Evolutionary conservation across 2,329 filamentous ascomycete species (phyloP).

Genomic region (Aspergillus thermomutatus): DNA sequence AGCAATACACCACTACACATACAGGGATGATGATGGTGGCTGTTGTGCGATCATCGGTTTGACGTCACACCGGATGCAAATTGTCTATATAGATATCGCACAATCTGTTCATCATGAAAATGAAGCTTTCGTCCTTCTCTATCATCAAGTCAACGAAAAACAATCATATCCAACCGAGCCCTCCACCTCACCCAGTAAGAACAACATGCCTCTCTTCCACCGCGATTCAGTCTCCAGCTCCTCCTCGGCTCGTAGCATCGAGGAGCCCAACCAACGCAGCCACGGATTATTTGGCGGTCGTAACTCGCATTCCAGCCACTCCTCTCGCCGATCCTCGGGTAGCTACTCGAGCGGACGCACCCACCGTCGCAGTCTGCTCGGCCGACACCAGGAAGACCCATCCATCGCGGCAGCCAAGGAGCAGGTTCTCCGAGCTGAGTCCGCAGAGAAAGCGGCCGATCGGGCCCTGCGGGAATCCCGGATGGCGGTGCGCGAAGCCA

Average conservation of each 20-base stretch:
- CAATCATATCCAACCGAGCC: background rate
- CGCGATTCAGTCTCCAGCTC: slow-evolving; percentile 22
- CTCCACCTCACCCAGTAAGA: background rate
- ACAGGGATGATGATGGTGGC: background rate
- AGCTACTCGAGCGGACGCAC: slow-evolving; percentile 18
- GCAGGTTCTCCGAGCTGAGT: slow-evolving; percentile 60
- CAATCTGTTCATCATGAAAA: background rate
- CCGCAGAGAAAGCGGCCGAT: slow-evolving; percentile 63
- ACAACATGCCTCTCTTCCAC: slow-evolving; percentile 23
- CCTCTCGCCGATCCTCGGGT: slow-evolving; percentile 17
- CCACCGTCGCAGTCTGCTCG: slow-evolving; percentile 36
- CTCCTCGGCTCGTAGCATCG: slow-evolving; percentile 14
- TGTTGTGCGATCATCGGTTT: background rate
- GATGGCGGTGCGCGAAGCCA: slow-evolving; percentile 58
- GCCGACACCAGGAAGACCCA: slow-evolving; percentile 54
- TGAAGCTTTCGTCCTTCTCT: background rate
- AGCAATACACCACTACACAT: background rate
- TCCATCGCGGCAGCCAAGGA: slow-evolving; percentile 61
- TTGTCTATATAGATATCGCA: background rate
- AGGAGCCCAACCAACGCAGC: slow-evolving; percentile 14
- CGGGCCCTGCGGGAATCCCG: slow-evolving; percentile 58
- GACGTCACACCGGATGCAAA: background rate
- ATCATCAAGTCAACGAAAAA: background rate
- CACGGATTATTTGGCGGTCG: slow-evolving; percentile 35
- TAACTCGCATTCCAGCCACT: slow-evolving; percentile 30